These are phyloP conservation scores for Pythium sp. DNA, from an alignment of 352 stramenopile species.

Conservation along the genomic window DNA sequence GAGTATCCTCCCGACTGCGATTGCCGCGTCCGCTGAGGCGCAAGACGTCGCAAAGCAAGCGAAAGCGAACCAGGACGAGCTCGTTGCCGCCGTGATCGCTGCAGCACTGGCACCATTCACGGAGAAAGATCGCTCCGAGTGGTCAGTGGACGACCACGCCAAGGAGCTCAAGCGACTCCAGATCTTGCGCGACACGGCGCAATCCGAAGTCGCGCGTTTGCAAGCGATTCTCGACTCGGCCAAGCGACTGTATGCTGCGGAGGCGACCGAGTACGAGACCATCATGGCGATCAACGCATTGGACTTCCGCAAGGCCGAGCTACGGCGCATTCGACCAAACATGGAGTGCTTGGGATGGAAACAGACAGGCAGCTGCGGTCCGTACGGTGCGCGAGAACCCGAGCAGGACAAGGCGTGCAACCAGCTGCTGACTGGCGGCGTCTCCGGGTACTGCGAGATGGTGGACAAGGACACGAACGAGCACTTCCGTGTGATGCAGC, in stretches of 20 bases:
- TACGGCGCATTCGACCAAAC: conserved; percentile 29
- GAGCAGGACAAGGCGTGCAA: conserved; percentile 47
- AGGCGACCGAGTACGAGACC: conserved; percentile 37
- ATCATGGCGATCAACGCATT: conserved; percentile 28
- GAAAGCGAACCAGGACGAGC: conserved; percentile 12
- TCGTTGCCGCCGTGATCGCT: conserved; percentile 14
- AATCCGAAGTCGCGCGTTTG: conserved; percentile 32
- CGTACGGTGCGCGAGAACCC: conserved; percentile 45
- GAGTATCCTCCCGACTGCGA: neutral
- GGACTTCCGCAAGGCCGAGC: conserved; percentile 31
- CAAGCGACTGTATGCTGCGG: conserved; percentile 28
- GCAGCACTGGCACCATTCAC: conserved; percentile 17
- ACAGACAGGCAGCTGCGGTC: conserved; percentile 44
- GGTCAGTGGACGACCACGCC: conserved; percentile 19
- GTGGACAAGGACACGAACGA: conserved; percentile 49
- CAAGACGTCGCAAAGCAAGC: neutral
- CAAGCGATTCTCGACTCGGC: conserved; percentile 31
- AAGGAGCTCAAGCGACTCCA: conserved; percentile 37
- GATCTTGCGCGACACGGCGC: conserved; percentile 32
- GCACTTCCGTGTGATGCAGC: conserved; percentile 70
- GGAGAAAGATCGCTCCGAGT: conserved; percentile 15
- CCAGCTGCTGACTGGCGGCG: conserved; percentile 33
- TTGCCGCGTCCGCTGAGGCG: neutral
- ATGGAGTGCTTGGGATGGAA: conserved; percentile 68
- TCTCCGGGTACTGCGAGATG: conserved; percentile 69